Percentiles rank a stretch among this genome's conserved stretches.
Conservation (phyloP, 805 yeast genomes). For the Metschnikowia borealis region DNA sequence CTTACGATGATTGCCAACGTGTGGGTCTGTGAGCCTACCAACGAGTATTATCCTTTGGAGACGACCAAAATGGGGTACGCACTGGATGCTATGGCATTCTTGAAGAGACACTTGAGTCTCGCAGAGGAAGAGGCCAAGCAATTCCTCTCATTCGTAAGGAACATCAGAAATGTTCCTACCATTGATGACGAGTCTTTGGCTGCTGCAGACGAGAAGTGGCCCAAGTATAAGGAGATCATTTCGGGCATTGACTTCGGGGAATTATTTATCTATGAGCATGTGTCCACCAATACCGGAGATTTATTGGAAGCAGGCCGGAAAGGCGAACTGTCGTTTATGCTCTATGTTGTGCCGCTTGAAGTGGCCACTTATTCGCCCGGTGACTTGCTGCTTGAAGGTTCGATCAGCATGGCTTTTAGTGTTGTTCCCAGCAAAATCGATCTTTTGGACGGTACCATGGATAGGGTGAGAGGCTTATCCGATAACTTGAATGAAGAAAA, state of each 20-base stretch:
- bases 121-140: background rate
- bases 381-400: background rate
- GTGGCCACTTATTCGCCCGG: conserved; percentile 14
- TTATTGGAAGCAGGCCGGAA: background rate
- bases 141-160: conserved; percentile 4
- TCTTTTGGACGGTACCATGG: background rate
- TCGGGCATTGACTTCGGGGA: conserved; percentile 1
- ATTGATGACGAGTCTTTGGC: conserved; percentile 3
- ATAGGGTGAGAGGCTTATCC: background rate
- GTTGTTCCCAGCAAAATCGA: background rate
- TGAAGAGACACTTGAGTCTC: conserved; percentile 1
- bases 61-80: conserved; percentile 13
- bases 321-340: conserved; percentile 5
- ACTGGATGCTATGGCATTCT: conserved; percentile 5
- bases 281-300: background rate
- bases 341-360: conserved; percentile 15
- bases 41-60: conserved; percentile 10
- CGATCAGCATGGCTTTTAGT: background rate
- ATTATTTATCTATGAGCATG: conserved; percentile 8
- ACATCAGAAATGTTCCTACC: conserved; percentile 1
- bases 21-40: conserved; percentile 8
- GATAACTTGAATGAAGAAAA: background rate
- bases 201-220: conserved; percentile 7
- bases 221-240: conserved; percentile 1
- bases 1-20: conserved; percentile 6